phyloP scores from a whole-genome alignment of 2,329 filamentous ascomycete species.

The Gnomoniopsis smithogilvyi region DNA sequence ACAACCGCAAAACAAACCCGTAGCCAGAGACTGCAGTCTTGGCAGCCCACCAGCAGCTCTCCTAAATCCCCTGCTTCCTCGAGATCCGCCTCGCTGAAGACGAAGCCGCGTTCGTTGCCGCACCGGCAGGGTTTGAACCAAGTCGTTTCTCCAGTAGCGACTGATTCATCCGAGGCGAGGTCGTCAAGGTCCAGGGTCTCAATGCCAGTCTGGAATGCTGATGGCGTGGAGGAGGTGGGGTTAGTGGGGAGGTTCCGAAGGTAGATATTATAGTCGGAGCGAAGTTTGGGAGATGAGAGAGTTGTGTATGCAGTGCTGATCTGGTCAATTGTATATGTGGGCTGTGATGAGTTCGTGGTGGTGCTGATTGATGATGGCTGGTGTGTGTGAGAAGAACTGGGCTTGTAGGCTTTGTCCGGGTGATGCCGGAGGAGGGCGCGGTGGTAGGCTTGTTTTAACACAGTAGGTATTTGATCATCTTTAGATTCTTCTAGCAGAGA shows the following conservation, averaged over 20 bases:
- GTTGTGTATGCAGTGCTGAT: conserved; percentile 58
- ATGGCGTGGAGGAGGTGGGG: conserved; percentile 17
- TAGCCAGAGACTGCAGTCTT: conserved; percentile 65
- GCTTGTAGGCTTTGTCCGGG: conserved; percentile 51
- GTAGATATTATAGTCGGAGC: conserved; percentile 51
- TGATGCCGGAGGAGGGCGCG: conserved; percentile 63
- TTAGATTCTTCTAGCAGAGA: conserved; percentile 41
- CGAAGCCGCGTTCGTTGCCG: conserved; percentile 59
- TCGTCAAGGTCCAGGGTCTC: conserved; percentile 66
- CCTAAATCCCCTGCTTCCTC: conserved; percentile 56
- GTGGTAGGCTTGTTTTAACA: conserved; percentile 62
- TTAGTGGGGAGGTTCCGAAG: conserved; percentile 34
- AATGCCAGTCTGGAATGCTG: conserved; percentile 53
- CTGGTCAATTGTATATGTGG: conserved; percentile 53
- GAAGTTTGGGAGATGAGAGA: conserved; percentile 48
- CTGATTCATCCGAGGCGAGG: conserved; percentile 47
- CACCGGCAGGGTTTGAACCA: conserved; percentile 63
- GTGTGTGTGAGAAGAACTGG: conserved; percentile 26
- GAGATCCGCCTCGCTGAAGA: conserved; percentile 56
- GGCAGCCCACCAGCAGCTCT: conserved; percentile 62
- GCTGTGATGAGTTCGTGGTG: conserved; percentile 39
- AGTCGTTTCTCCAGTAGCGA: conserved; percentile 26
- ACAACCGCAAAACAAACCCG: conserved; percentile 61
- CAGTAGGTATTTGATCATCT: conserved; percentile 35
- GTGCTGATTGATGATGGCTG: conserved; percentile 58